Evolutionary conservation across 139 green algal species (phyloP).

Genomic region (Penium margaritaceum): DNA sequence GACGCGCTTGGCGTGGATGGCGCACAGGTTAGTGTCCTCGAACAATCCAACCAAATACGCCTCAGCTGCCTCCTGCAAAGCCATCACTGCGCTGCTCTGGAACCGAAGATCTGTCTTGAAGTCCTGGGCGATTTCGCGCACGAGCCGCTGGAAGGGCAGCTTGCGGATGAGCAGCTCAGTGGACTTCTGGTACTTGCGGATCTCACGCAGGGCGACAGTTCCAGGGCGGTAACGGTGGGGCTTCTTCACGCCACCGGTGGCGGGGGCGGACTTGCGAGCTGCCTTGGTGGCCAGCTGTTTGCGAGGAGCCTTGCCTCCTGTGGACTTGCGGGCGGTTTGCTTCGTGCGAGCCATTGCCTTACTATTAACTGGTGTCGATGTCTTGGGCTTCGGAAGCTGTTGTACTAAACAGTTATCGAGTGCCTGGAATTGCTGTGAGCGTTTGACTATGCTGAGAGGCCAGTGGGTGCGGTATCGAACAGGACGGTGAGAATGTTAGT

Average conservation of each 20-base stretch:
- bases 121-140: slow-evolving; percentile 98
- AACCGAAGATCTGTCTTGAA: slow-evolving; percentile 99
- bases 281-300: slow-evolving; percentile 94
- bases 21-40: slow-evolving; percentile 93
- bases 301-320: slow-evolving; percentile 69
- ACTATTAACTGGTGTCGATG: too few relatives aligned
- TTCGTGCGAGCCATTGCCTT: slow-evolving; percentile 97
- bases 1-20: slow-evolving; percentile 85
- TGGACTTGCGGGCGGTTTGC: slow-evolving; percentile 80
- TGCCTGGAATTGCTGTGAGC: too few relatives aligned
- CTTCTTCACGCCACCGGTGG: slow-evolving; percentile 53
- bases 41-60: slow-evolving; percentile 95
- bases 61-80: slow-evolving; percentile 92
- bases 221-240: slow-evolving; percentile 55
- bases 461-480: too few relatives aligned
- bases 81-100: slow-evolving; percentile 83
- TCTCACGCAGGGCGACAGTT: slow-evolving; percentile 64
- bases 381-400: too few relatives aligned
- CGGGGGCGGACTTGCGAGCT: slow-evolving; percentile 65
- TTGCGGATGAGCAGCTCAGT: slow-evolving; percentile 64
- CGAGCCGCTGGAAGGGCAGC: slow-evolving; percentile 67
- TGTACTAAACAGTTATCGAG: too few relatives aligned
- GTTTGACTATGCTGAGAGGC: too few relatives aligned
- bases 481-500: too few relatives aligned
- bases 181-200: slow-evolving; percentile 70